Evolutionary conservation across 2,329 filamentous ascomycete species (phyloP), one percentile per base, ranked within the genome.

Genomic region (Fusarium heterosporum): DNA sequence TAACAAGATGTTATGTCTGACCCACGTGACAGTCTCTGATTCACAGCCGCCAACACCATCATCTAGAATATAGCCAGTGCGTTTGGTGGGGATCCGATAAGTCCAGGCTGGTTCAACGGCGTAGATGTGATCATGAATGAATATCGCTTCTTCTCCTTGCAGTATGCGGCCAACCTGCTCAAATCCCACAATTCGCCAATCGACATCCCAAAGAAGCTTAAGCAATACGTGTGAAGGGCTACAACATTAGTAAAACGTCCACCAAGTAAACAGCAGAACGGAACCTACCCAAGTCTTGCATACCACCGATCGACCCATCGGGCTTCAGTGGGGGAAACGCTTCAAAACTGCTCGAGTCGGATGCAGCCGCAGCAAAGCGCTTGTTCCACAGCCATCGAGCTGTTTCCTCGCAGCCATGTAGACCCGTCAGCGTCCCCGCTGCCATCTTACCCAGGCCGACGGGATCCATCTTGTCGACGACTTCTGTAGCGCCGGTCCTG

Each of bases 341-440:
- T 78, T 93, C 90, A 63, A 92, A 91, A 0, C 84, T 81, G 19
- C 84, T 85, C 13, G 83, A 79, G 72, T 93, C 90, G 0, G 87
- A 87, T 0, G 84, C 88, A 2, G 90, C 88, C 1, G 86, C 87
- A 0, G 89, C 82, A 68, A 93, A 92, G 51, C 89, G 88, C 66
- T 84, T 86, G 71, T 92, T 88, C 79, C 91, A 90, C 59, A 92
- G 64, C 89, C 89, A 93, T 52, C 86, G 83, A 9, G 87, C 78
- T 6, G 89, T 83, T 42, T 83, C 83, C 46, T 85, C 77, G 4
- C 71, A 72, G 0, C 82, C 83, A 38, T 87, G 78, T 41, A 84
- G 70, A 9, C 84, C 77, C 25, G 79, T 70, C 6, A 80, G 50
- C 14, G 64, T 76, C 5, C 29, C 55, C 0, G 63, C 54, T 11